phyloP scores from a whole-genome alignment of 2,329 filamentous ascomycete species.

The Escovopsis sp. region DNA sequence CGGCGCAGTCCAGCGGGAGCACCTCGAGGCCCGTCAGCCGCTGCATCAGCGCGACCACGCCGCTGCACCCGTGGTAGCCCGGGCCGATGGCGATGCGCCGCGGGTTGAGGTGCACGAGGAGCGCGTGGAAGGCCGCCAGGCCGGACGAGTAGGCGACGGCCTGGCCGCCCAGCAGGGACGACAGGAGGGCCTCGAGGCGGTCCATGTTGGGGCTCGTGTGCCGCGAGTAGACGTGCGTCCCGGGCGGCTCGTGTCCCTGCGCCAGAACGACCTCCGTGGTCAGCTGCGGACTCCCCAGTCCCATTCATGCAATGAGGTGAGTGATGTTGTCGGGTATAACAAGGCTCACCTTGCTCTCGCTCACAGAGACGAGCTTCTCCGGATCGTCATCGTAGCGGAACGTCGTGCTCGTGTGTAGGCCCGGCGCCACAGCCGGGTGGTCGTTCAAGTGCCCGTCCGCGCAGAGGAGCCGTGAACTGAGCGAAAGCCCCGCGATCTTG shows the following conservation, averaged over 20 bases:
- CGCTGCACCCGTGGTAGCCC: constrained; percentile 91
- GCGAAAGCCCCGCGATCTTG: constrained; percentile 18
- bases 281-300: no score
- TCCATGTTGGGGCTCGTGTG: constrained; percentile 64
- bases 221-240: constrained; percentile 74
- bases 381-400: constrained; percentile 70
- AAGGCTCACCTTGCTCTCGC: constrained; percentile 30
- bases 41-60: constrained; percentile 58
- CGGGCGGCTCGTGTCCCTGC: constrained; percentile 35
- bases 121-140: constrained; percentile 74
- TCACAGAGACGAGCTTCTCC: constrained; percentile 35
- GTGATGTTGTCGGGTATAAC: not conserved
- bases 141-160: constrained; percentile 71
- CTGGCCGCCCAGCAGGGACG: constrained; percentile 54
- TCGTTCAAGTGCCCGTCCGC: constrained; percentile 65
- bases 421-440: constrained; percentile 69
- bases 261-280: not conserved
- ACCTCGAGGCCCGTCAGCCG: constrained; percentile 64
- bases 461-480: constrained; percentile 64
- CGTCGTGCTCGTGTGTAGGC: constrained; percentile 82
- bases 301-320: not conserved
- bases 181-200: constrained; percentile 72
- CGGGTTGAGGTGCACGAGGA: constrained; percentile 74
- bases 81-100: constrained; percentile 66
- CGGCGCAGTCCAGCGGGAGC: constrained; percentile 54